phyloP scores from a whole-genome alignment of 2,329 filamentous ascomycete species.

The Hymenoscyphus fraxineus region DNA sequence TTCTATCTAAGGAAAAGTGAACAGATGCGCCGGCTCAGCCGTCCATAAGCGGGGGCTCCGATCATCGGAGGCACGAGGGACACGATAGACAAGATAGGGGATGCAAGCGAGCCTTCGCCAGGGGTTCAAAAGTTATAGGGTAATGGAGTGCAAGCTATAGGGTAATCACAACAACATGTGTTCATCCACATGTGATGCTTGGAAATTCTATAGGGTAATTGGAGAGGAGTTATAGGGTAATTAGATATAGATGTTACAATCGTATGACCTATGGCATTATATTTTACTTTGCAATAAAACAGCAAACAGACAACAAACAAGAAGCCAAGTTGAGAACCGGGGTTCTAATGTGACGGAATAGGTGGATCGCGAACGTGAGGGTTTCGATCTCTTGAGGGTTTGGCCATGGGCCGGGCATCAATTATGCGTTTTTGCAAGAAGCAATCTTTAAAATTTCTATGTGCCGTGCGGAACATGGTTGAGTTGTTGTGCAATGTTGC shows the following conservation, averaged over 20 bases:
- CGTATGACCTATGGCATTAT: neutral
- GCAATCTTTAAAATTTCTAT: neutral
- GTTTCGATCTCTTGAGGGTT: neutral
- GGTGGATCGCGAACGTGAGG: neutral
- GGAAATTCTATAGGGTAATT: constrained; percentile 8
- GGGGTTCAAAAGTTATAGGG: constrained; percentile 6
- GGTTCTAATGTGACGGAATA: neutral
- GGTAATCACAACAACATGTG: neutral
- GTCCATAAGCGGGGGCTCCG: neutral
- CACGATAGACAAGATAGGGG: neutral
- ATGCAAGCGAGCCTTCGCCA: neutral
- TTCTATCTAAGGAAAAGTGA: neutral
- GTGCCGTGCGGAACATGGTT: neutral
- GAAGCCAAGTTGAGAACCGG: neutral
- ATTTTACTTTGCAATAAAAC: neutral
- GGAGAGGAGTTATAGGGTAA: constrained; percentile 10
- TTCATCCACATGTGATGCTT: neutral
- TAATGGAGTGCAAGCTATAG: constrained; percentile 3
- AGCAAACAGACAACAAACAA: neutral
- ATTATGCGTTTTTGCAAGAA: neutral
- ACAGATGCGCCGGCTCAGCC: neutral
- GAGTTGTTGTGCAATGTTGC: neutral
- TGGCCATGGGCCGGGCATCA: too few relatives aligned
- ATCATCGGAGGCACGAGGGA: neutral
- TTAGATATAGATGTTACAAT: neutral